phyloP scores from a whole-genome alignment of 2,329 filamentous ascomycete genomes.

The Cryphonectria nitschkei region DNA sequence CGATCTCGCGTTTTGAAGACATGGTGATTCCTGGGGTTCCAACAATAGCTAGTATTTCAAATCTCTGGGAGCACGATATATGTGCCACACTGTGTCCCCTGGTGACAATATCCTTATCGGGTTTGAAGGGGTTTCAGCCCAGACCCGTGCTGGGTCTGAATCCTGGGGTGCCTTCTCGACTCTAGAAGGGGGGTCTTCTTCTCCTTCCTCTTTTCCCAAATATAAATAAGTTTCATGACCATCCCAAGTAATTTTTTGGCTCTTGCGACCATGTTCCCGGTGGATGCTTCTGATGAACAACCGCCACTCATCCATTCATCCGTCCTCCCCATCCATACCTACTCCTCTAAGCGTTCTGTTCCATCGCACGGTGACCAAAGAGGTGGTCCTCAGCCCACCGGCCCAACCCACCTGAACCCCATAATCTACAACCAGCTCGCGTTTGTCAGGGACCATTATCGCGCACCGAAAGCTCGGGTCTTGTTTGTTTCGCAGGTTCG shows the following conservation, averaged over 20 bases:
- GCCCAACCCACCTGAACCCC: neutral
- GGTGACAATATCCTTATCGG: slow-evolving; percentile 15
- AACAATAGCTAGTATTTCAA: slow-evolving; percentile 8
- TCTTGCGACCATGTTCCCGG: neutral
- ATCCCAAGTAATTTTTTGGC: neutral
- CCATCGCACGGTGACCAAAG: neutral
- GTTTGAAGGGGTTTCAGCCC: slow-evolving; percentile 21
- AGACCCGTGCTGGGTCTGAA: slow-evolving; percentile 9
- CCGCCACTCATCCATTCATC: neutral
- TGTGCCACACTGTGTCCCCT: slow-evolving; percentile 13
- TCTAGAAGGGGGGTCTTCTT: neutral
- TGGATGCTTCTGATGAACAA: neutral
- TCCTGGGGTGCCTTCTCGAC: slow-evolving; percentile 2
- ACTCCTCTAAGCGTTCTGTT: neutral
- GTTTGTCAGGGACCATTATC: neutral
- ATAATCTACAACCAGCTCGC: slow-evolving; percentile 2
- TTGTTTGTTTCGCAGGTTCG: neutral
- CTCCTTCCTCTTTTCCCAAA: too few species aligned
- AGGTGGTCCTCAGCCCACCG: neutral
- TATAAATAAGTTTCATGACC: slow-evolving; percentile 13
- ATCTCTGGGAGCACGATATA: slow-evolving; percentile 11
- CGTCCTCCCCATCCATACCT: neutral
- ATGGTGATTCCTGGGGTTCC: slow-evolving; percentile 15
- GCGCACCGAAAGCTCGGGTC: neutral
- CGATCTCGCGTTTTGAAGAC: slow-evolving; percentile 24